Evolutionary conservation across 768 basidiomycete genomes (phyloP), one percentile per base, ranked within the genome.

Genomic region (Mrakia blollopis): DNA sequence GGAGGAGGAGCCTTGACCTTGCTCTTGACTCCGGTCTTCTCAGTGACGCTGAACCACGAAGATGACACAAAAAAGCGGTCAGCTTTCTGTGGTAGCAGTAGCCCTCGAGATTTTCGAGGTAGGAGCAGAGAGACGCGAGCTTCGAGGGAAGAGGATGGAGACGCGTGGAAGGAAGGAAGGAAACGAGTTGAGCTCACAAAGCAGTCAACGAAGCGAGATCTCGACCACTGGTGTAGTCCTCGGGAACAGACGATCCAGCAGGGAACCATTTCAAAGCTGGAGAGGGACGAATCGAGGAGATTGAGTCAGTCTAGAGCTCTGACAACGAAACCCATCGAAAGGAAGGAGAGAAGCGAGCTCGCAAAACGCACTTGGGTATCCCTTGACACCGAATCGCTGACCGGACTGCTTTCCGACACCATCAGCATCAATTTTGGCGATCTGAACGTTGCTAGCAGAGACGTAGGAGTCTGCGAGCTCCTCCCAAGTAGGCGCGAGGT

Each of bases 341-440:
- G 60, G 28, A 52, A 25, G 14, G 10, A 54, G 47, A 73, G 30
- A 73, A 14, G 41, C 35, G 39, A 25, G 88, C 92, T 81, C 78
- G 47, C 16, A 4, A 50, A 50, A 50, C 47, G 47, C 47, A 95
- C 93, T 96, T 23, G 94, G 94, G 85, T 87, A 96, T 44, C 93
- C 93, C 18, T 87, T 88, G 30, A 96, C 91, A 18, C 88, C 93
- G 81, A 89, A 93, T 84, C 90, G 89, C 80, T 78, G 60, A 32
- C 92, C 94, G 60, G 94, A 81, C 3, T 89, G 86, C 80, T 89
- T 90, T 70, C 94, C 94, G 60, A 82, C 90, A 70, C 93, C 93
- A 81, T 98, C 94, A 1, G 94, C 94, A 80, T 98, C 94, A 16
- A 95, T 90, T 82, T 96, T 96, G 73, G 93, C 94, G 80, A 98